A percentile compares a stretch with the other conserved stretches of the same genome.
phyloP scores from a whole-genome alignment of 352 stramenopile species.

The Phytopythium oedochilum region DNA sequence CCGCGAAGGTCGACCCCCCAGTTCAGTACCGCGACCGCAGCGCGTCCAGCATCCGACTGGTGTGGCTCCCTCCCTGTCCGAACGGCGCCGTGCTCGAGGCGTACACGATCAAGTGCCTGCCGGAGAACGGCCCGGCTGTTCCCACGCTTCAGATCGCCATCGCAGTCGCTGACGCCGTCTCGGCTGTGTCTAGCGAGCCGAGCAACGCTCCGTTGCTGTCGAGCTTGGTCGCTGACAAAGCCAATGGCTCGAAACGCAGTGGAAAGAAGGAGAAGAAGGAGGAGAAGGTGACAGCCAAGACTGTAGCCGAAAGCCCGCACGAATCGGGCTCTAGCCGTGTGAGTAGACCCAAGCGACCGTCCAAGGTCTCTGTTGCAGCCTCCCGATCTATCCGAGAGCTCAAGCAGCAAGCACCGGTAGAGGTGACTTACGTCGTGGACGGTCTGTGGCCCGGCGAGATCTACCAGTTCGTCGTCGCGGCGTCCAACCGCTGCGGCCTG shows the following conservation, averaged over 20 bases:
- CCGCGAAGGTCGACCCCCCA: conserved; percentile 37
- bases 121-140: conserved; percentile 45
- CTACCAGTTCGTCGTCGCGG: conserved; percentile 69
- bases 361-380: not conserved
- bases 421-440: conserved; percentile 28
- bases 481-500: conserved; percentile 60
- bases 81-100: conserved; percentile 52
- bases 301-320: not conserved
- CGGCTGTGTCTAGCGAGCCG: not conserved
- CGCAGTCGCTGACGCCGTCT: conserved; percentile 17
- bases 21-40: conserved; percentile 27
- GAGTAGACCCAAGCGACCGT: not conserved
- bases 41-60: conserved; percentile 36
- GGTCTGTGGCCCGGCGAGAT: conserved; percentile 62
- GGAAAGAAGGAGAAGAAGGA: no score
- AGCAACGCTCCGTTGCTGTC: not conserved
- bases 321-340: not conserved
- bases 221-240: not conserved
- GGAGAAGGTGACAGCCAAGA: not conserved
- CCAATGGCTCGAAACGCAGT: no score
- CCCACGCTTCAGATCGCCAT: conserved; percentile 28
- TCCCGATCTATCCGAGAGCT: not conserved
- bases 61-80: conserved; percentile 39
- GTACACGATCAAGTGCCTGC: conserved; percentile 53
- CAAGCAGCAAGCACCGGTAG: not conserved